These are phyloP conservation scores for Amanita muscaria DNA, from an alignment of 768 basidiomycete genomes.

Conservation along the genomic window DNA sequence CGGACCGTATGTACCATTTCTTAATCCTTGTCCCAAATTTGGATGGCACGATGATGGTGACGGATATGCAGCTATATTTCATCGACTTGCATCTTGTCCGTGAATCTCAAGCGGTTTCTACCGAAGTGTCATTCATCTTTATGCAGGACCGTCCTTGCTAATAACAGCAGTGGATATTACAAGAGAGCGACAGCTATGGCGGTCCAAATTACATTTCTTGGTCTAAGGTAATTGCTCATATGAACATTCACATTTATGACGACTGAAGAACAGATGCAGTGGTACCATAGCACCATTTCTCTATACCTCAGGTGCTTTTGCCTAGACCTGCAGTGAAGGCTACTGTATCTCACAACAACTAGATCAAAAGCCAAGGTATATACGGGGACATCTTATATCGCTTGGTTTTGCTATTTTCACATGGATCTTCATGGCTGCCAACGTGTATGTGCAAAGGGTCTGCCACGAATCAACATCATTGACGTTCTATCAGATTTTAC, in stretches of 20 bases:
- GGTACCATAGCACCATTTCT: slow-evolving; percentile 5
- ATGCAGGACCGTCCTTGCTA: slow-evolving; percentile 3
- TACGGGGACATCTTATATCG: slow-evolving; percentile 1
- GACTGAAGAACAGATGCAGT: no score
- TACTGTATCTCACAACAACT: not conserved
- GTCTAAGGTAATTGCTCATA: not conserved
- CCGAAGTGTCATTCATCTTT: not conserved
- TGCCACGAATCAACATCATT: not conserved
- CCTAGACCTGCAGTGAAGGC: not conserved
- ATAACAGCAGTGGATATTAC: slow-evolving; percentile 8
- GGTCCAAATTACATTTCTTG: slow-evolving; percentile 3
- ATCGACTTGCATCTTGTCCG: no score
- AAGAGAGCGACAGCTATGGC: slow-evolving; percentile 5
- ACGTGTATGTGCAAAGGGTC: no score
- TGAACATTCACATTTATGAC: no score
- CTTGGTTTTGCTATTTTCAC: slow-evolving; percentile 1
- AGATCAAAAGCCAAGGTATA: slow-evolving; percentile 5
- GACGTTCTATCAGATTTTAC: slow-evolving; percentile 1
- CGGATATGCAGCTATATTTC: no score
- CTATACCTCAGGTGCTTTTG: slow-evolving; percentile 5
- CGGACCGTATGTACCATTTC: no score
- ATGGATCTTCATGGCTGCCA: not conserved
- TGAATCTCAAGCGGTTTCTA: no score
- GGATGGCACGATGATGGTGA: no score
- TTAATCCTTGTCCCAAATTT: no score